Evolutionary conservation across 345 rosid genomes (phyloP), one percentile per base, ranked within the genome.

Genomic region (Syzygium grande): DNA sequence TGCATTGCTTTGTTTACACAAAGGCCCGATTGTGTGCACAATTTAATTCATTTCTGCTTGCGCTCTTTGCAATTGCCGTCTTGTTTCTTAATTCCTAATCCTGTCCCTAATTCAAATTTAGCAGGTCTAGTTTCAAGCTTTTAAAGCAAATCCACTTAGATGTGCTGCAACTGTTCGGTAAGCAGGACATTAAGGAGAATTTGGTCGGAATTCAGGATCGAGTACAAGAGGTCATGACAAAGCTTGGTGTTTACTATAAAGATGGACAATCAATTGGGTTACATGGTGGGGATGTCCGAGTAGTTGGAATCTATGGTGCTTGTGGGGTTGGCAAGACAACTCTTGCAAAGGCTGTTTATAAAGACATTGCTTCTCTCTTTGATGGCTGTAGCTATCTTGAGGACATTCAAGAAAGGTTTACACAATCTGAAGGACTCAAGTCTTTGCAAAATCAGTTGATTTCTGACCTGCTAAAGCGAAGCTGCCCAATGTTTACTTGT

Each of bases 31-130:
- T 27, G 30, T 27, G 68, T 27, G 34, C 2, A 27, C 3, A 13
- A 13, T 0, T 2, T 0, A n/a, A 0, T 0, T 3, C 1, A 0
- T 61, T 3, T 61, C 34, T 3, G 9, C 38, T n/a, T 1, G 30
- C 38, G 3, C 4, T 13, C 9, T 61, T n/a, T 61, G 0, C 73
- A 0, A 61, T 38, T 61, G 73, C 19, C 34, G 12, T 2, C 17
- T 61, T 61, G 38, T n/a, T n/a, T 61, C 2, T 61, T 61, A 6
- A n/a, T 61, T 61, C 2, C 73, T n/a, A 6, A 0, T n/a, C 1
- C 5, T 13, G 1, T n/a, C 19, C 0, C 8, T n/a, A 61, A 5
- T 61, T 13, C 1, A 6, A n/a, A 5, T 61, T 61, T 61, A n/a
- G 0, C 38, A 61, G 73, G 73, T n/a, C 17, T 6, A 13, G 7